Percentiles rank a stretch among this genome's conserved stretches.
Evolutionary conservation across 2,329 filamentous ascomycete species (phyloP).

Genomic region (Diaporthe nobilis): DNA sequence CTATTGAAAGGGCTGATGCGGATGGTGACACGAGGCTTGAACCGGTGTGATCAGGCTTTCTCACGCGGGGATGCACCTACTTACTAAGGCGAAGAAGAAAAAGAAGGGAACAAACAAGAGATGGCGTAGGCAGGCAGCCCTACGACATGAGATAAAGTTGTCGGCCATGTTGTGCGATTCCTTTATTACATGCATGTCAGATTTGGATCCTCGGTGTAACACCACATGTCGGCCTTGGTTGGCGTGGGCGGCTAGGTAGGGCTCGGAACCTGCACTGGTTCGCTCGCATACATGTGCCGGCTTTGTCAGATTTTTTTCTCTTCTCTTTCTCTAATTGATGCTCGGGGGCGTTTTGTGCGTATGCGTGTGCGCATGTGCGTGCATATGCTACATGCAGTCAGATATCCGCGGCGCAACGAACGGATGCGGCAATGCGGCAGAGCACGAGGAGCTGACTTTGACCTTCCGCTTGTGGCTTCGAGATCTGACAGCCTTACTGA

Average conservation of each 20-base stretch:
- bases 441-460: conserved; percentile 6
- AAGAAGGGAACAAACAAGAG: neutral
- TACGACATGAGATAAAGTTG: conserved; percentile 31
- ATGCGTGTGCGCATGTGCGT: neutral
- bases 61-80: conserved; percentile 1
- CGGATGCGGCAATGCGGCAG: conserved; percentile 24
- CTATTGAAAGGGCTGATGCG: conserved; percentile 17
- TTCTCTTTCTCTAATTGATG: neutral
- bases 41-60: conserved; percentile 17
- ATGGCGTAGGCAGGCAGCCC: conserved; percentile 31
- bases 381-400: neutral
- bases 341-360: neutral
- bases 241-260: conserved; percentile 1
- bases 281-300: conserved; percentile 28
- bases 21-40: conserved; percentile 18
- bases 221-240: conserved; percentile 20
- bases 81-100: neutral
- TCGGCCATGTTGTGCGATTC: conserved; percentile 22
- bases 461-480: conserved; percentile 25
- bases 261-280: conserved; percentile 29
- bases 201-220: conserved; percentile 33
- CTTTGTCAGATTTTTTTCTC: conserved; percentile 2
- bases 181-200: conserved; percentile 35
- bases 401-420: conserved; percentile 13
- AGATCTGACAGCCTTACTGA: conserved; percentile 18